phyloP scores from a whole-genome alignment of 2,329 filamentous ascomycete species.

The Penicillium sp. region DNA sequence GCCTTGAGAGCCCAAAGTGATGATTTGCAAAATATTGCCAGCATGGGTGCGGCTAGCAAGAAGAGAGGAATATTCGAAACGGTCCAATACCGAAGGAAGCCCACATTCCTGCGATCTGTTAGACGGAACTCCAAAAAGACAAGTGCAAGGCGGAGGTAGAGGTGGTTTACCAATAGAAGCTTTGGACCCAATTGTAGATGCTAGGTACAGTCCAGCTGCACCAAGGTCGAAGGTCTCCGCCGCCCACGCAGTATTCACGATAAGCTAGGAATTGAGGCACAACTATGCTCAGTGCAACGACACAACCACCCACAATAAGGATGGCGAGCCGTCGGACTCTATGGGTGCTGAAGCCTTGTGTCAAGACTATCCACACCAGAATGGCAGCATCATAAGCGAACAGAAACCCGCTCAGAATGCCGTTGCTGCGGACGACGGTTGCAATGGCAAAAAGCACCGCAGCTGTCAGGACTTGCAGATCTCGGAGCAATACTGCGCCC shows the following conservation, averaged over 20 bases:
- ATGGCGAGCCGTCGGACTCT: slow-evolving; percentile 57
- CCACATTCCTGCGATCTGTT: slow-evolving; percentile 68
- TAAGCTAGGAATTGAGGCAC: slow-evolving; percentile 78
- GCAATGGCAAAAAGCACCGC: slow-evolving; percentile 72
- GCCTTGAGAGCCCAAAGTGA: slow-evolving; percentile 49
- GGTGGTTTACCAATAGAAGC: slow-evolving; percentile 76
- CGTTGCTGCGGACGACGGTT: slow-evolving; percentile 79
- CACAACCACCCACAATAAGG: slow-evolving; percentile 66
- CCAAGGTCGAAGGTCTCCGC: slow-evolving; percentile 63
- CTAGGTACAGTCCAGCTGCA: slow-evolving; percentile 73
- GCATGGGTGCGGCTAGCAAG: slow-evolving; percentile 75
- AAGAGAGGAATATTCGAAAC: slow-evolving; percentile 84
- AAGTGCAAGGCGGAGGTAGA: background rate
- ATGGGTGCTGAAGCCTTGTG: slow-evolving; percentile 35
- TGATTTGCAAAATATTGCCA: slow-evolving; percentile 67
- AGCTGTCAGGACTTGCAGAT: slow-evolving; percentile 59
- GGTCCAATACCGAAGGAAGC: slow-evolving; percentile 90
- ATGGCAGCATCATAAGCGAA: slow-evolving; percentile 65
- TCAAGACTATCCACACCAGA: slow-evolving; percentile 46
- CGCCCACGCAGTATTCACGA: slow-evolving; percentile 62
- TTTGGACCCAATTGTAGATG: slow-evolving; percentile 89
- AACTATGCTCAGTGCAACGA: slow-evolving; percentile 67
- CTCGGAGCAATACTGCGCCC: slow-evolving; percentile 33
- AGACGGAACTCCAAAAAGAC: background rate
- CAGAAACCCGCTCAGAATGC: slow-evolving; percentile 75